Evolutionary conservation across 176 grass and related monocot species (phyloP).

Genomic region (Canna indica): DNA sequence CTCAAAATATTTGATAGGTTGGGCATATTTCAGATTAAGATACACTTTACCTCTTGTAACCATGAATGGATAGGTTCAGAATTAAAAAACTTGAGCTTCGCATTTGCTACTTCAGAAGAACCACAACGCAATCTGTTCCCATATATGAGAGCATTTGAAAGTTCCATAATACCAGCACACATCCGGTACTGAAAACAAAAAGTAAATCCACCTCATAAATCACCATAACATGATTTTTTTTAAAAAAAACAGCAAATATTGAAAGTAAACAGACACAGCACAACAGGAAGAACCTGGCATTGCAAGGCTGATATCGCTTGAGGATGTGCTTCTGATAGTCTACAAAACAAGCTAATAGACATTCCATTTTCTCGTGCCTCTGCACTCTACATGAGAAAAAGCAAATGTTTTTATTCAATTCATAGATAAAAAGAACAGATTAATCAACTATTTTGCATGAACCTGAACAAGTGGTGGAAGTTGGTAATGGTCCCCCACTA

Average conservation of each 20-base stretch:
- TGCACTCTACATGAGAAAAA: conserved; percentile 42
- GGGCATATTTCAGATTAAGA: not conserved
- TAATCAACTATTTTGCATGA: not conserved
- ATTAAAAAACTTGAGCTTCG: conserved; percentile 61
- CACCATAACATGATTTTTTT: not conserved
- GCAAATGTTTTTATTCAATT: conserved; percentile 1
- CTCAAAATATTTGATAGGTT: not conserved
- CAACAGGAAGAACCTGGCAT: conserved; percentile 51
- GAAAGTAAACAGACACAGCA: not conserved
- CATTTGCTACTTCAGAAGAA: conserved; percentile 65
- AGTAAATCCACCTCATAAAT: not conserved
- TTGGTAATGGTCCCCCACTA: conserved; percentile 96
- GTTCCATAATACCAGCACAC: conserved; percentile 94
- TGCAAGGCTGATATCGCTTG: conserved; percentile 88
- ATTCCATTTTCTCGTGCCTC: conserved; percentile 91
- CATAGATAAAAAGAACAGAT: conserved; percentile 8
- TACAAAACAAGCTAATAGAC: conserved; percentile 92
- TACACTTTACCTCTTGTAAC: conserved; percentile 54
- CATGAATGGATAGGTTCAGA: conserved; percentile 37
- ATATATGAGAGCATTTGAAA: conserved; percentile 86
- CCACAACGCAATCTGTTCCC: conserved; percentile 71
- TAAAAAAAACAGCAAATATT: too few relatives aligned
- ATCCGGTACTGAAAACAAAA: conserved; percentile 63
- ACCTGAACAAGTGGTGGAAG: conserved; percentile 97
- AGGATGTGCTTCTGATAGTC: conserved; percentile 88